Evolutionary conservation across 768 basidiomycete genomes (phyloP).

Genomic region (Lyophyllum decastes): DNA sequence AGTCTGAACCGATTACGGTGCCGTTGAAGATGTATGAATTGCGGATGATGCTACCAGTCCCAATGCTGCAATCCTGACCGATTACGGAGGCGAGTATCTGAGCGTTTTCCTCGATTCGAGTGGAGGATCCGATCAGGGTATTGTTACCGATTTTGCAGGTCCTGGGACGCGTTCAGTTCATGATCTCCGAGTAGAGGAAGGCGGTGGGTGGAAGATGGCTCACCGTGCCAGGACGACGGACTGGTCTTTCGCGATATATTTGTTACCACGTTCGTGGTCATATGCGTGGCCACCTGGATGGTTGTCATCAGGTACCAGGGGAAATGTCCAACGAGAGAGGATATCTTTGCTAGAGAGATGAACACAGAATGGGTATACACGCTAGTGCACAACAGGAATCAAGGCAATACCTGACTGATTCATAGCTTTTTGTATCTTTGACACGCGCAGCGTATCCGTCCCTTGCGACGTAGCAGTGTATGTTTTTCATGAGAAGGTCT

Average conservation of each 20-base stretch:
- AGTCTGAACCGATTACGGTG: conserved; percentile 68
- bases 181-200: background rate
- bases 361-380: background rate
- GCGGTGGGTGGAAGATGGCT: conserved; percentile 22
- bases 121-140: conserved; percentile 82
- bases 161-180: conserved; percentile 37
- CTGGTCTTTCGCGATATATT: conserved; percentile 81
- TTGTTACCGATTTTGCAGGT: conserved; percentile 82
- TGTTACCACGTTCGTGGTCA: conserved; percentile 85
- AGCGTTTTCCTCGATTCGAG: conserved; percentile 66
- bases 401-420: conserved; percentile 71
- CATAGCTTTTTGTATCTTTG: conserved; percentile 90
- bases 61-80: conserved; percentile 74
- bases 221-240: conserved; percentile 85
- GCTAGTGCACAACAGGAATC: conserved; percentile 7
- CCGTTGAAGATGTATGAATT: conserved; percentile 86
- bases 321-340: conserved; percentile 91
- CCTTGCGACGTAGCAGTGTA: conserved; percentile 86
- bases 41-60: conserved; percentile 64
- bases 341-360: conserved; percentile 78
- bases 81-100: conserved; percentile 75
- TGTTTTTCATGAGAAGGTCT: conserved; percentile 92
- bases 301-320: conserved; percentile 93
- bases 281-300: conserved; percentile 82
- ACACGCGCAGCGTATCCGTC: conserved; percentile 93